A percentile compares a stretch with the other conserved stretches of the same genome.
Evolutionary conservation across 768 basidiomycete species (phyloP).

Genomic region (Lactifluus rugatus): DNA sequence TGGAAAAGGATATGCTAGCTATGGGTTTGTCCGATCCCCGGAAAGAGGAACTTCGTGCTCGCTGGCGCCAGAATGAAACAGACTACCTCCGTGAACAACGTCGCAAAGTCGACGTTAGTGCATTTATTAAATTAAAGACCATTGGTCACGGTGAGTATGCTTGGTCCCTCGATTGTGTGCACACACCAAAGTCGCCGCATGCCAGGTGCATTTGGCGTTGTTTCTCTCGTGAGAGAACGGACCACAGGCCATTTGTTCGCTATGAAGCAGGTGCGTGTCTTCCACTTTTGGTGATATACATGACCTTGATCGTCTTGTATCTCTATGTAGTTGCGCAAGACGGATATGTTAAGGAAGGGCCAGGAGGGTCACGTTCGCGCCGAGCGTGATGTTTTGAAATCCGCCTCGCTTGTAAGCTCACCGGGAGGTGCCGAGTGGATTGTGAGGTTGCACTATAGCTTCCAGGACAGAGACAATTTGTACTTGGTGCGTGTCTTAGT

Average conservation of each 20-base stretch:
- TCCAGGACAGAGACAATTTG: slow-evolving; percentile 90
- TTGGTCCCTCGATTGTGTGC: slow-evolving; percentile 20
- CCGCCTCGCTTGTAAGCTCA: slow-evolving; percentile 71
- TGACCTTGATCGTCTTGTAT: slow-evolving; percentile 12
- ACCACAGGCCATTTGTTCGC: slow-evolving; percentile 75
- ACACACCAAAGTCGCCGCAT: slow-evolving; percentile 19
- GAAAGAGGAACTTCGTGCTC: slow-evolving; percentile 59
- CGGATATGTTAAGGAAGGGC: slow-evolving; percentile 90
- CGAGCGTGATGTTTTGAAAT: slow-evolving; percentile 88
- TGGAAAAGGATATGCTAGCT: slow-evolving; percentile 78
- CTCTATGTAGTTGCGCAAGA: slow-evolving; percentile 59
- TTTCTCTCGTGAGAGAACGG: slow-evolving; percentile 81
- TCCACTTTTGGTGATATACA: slow-evolving; percentile 17
- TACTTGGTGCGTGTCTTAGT: slow-evolving; percentile 62
- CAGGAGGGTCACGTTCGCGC: slow-evolving; percentile 97
- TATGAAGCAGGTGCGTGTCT: slow-evolving; percentile 78
- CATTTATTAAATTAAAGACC: slow-evolving; percentile 84
- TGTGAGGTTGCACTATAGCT: slow-evolving; percentile 85
- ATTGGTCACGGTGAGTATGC: slow-evolving; percentile 73
- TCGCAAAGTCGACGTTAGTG: slow-evolving; percentile 71
- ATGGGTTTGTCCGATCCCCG: slow-evolving; percentile 63
- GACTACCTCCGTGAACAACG: slow-evolving; percentile 80
- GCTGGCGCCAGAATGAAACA: slow-evolving; percentile 83
- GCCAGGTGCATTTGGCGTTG: slow-evolving; percentile 90
- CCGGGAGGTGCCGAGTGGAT: slow-evolving; percentile 84